A percentile compares a stretch with the other conserved stretches of the same genome.
These are phyloP conservation scores for Tetrapisispora taiwanensis DNA, from an alignment of 805 yeast genomes.

Conservation along the genomic window DNA sequence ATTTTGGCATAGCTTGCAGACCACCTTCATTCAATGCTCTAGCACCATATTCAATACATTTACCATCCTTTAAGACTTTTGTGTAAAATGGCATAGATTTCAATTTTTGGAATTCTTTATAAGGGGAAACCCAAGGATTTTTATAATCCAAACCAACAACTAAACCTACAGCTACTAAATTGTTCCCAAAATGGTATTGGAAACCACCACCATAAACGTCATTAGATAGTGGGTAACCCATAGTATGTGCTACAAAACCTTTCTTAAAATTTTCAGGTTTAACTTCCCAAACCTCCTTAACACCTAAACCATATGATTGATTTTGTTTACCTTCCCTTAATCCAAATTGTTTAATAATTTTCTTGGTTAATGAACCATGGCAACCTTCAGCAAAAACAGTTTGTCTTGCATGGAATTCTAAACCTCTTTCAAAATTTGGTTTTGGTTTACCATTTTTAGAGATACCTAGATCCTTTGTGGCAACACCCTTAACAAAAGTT, in stretches of 20 bases:
- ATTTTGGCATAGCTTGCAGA: conserved; percentile 78
- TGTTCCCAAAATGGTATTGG: conserved; percentile 93
- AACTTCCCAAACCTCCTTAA: conserved; percentile 97
- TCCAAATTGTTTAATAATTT: conserved; percentile 56
- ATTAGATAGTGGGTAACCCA: conserved; percentile 76
- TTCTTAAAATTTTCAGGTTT: conserved; percentile 65
- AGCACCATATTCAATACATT: conserved; percentile 89
- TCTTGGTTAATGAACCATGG: conserved; percentile 85
- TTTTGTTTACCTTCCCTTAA: conserved; percentile 51
- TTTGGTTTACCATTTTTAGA: conserved; percentile 66
- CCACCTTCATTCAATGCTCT: conserved; percentile 98
- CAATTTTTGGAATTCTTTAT: conserved; percentile 90
- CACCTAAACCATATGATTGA: conserved; percentile 92
- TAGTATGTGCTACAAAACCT: conserved; percentile 75
- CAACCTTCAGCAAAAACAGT: conserved; percentile 97
- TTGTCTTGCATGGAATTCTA: conserved; percentile 88
- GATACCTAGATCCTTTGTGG: conserved; percentile 89
- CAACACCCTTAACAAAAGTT: conserved; percentile 65
- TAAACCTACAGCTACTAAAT: conserved; percentile 82
- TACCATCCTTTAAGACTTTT: conserved; percentile 72
- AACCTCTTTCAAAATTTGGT: conserved; percentile 83
- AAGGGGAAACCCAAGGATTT: conserved; percentile 93
- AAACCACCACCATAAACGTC: conserved; percentile 93
- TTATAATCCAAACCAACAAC: conserved; percentile 90
- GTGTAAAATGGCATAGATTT: conserved; percentile 82